Percentiles rank a stretch among this genome's conserved stretches.
Conservation (phyloP, 1,284 basidiomycete genomes). For the Peniophora sp. region DNA sequence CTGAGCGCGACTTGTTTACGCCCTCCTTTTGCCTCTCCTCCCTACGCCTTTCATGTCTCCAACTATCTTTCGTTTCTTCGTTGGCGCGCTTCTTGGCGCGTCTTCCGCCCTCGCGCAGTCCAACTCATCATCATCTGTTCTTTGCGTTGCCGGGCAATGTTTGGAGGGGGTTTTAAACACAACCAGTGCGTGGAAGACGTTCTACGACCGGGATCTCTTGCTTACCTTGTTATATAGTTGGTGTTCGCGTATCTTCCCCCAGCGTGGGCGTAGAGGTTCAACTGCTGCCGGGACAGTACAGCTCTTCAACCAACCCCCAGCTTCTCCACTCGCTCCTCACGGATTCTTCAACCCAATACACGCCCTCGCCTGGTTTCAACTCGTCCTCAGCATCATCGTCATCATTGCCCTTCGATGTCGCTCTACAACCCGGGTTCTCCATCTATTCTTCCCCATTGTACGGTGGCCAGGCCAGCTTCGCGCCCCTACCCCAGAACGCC, state of each 20-base stretch:
- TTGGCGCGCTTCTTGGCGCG: slow-evolving; percentile 1
- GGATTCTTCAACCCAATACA: slow-evolving; percentile 49
- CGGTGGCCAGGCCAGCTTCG: slow-evolving; percentile 55
- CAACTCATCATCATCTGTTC: slow-evolving; percentile 46
- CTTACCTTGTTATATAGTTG: slow-evolving; percentile 37
- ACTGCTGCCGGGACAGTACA: slow-evolving; percentile 69
- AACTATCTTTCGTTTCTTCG: background rate
- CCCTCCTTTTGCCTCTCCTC: slow-evolving; percentile 5
- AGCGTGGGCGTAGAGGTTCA: slow-evolving; percentile 44
- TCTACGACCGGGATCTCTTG: slow-evolving; percentile 1
- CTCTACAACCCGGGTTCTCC: slow-evolving; percentile 56
- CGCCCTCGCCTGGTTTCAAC: slow-evolving; percentile 54
- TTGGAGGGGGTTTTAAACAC: slow-evolving; percentile 64
- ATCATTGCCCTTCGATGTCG: slow-evolving; percentile 56
- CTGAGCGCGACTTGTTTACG: background rate
- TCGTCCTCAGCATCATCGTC: slow-evolving; percentile 35
- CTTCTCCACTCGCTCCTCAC: slow-evolving; percentile 61
- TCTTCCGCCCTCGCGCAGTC: slow-evolving; percentile 33
- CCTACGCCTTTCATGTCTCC: background rate
- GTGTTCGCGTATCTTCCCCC: slow-evolving; percentile 49
- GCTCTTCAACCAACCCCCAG: slow-evolving; percentile 59
- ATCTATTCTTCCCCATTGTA: slow-evolving; percentile 53
- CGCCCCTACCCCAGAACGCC: slow-evolving; percentile 42
- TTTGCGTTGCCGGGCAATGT: slow-evolving; percentile 80
- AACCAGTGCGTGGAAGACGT: slow-evolving; percentile 41